phyloP scores from a whole-genome alignment of 768 basidiomycete genomes.

The Pholiota microspora region DNA sequence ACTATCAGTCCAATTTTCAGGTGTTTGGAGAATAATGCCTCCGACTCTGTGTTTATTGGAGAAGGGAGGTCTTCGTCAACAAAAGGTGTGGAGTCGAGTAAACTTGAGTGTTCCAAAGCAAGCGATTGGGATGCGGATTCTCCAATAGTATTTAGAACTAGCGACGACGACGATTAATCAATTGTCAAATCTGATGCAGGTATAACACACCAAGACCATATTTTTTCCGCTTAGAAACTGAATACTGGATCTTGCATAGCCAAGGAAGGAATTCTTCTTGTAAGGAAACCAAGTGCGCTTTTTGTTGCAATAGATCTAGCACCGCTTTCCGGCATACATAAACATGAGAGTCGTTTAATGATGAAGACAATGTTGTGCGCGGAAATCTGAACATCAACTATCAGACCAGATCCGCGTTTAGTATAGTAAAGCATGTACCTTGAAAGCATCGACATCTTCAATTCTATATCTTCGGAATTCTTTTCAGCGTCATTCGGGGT shows the following conservation, averaged over 20 bases:
- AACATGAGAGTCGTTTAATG: conserved; percentile 83
- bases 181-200: background rate
- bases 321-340: conserved; percentile 81
- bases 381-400: conserved; percentile 54
- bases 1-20: conserved; percentile 66
- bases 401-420: background rate
- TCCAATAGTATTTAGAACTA: conserved; percentile 47
- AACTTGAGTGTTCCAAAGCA: conserved; percentile 62
- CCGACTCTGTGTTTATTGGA: conserved; percentile 38
- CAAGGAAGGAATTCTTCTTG: conserved; percentile 91
- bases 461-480: conserved; percentile 67
- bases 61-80: conserved; percentile 33
- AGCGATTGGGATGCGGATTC: conserved; percentile 45
- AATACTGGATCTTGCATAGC: conserved; percentile 86
- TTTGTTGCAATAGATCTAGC: conserved; percentile 67
- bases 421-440: conserved; percentile 39
- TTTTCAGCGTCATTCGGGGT: conserved; percentile 65
- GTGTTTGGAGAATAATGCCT: conserved; percentile 35
- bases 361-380: conserved; percentile 61
- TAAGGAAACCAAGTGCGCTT: conserved; percentile 74
- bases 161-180: conserved; percentile 5
- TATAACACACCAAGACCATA: conserved; percentile 50
- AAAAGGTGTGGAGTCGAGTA: conserved; percentile 19
- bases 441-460: conserved; percentile 74
- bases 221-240: conserved; percentile 53